Base-by-base conservation (phyloP, 768 basidiomycete genomes). In the Suillus clintonianus region DNA sequence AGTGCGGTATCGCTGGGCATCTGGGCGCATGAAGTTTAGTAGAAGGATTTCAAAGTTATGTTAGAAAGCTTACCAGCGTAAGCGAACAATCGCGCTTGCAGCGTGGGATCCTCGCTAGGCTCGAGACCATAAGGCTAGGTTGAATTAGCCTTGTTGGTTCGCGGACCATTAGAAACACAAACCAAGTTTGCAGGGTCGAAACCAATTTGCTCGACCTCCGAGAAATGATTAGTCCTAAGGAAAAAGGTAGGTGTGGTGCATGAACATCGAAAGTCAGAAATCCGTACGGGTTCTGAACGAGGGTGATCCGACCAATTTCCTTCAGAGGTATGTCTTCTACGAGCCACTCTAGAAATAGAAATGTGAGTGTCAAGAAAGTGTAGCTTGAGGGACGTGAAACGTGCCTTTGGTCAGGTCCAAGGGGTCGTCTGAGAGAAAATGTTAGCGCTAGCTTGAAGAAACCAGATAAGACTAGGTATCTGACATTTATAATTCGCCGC, bases 11-110 rank as follows among this genome's bases (percentile, higher is more conserved):
- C 80, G 74, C 15, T 79, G 77, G 2, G 79, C 75, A 66, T 81
- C 80, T 75, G 54, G 6, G 11, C 37, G 36, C 5, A 13, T 51
- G 41, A 27, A 48, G 48, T 30, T 10, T 4, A 17, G 24, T 27
- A 27, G 8, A 22, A 27, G 5, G 27, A 32, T 47, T 41, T 61
- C 41, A 48, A 50, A 15, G 48, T 56, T 10, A 11, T 3, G 24
- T 13, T 8, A 24, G 10, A 58, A 50, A 24, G 19, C 73, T 64
- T 67, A 78, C 83, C 83, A 48, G 80, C 81, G 69, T 88, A 87
- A 1, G 84, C 81, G 74, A 86, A 87, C 59, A 87, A 74, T 39
- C 86, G 82, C 19, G 80, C 79, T 71, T 88, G 86, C 24, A 87
- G 79, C 47, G 84, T 84, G 2, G 85, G 86, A 71, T 88, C 86